phyloP scores from a whole-genome alignment of 2,329 filamentous ascomycete genomes.

The Pseudonectria foliicola region DNA sequence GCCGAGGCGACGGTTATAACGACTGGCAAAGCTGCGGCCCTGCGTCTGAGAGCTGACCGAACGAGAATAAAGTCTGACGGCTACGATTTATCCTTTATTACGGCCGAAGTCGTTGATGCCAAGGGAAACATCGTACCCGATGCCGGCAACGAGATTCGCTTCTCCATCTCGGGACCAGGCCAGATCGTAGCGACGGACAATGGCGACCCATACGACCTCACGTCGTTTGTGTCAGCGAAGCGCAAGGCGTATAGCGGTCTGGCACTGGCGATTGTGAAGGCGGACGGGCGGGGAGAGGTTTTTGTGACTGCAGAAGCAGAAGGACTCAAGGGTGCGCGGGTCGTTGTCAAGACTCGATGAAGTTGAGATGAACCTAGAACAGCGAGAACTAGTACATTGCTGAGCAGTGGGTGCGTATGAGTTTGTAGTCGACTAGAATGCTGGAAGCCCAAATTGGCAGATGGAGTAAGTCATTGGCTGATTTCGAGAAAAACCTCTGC shows the following conservation, averaged over 20 bases:
- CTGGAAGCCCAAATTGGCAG: too few relatives aligned
- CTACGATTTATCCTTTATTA: slow-evolving; percentile 40
- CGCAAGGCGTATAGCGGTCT: neutral
- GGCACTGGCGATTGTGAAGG: too few relatives aligned
- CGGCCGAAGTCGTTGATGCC: slow-evolving; percentile 36
- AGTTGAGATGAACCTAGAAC: too few relatives aligned
- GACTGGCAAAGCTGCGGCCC: slow-evolving; percentile 29
- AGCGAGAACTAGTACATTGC: too few relatives aligned
- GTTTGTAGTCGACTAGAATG: too few relatives aligned
- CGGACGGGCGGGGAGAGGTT: too few relatives aligned
- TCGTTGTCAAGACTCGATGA: too few relatives aligned
- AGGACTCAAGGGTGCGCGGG: too few relatives aligned
- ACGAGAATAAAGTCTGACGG: slow-evolving; percentile 33
- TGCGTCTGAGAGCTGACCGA: slow-evolving; percentile 36
- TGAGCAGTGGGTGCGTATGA: too few relatives aligned
- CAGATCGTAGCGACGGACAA: slow-evolving; percentile 45
- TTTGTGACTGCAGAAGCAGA: too few relatives aligned
- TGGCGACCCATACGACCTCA: slow-evolving; percentile 40
- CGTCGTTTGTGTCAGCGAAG: slow-evolving; percentile 23
- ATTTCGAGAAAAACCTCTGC: neutral
- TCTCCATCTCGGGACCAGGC: slow-evolving; percentile 35
- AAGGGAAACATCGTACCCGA: slow-evolving; percentile 35
- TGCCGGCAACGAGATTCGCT: slow-evolving; percentile 36
- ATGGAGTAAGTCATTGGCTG: too few relatives aligned
- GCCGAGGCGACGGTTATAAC: slow-evolving; percentile 35